phyloP scores from a whole-genome alignment of 805 yeast genomes.

The Yamadazyma phyllophila region DNA sequence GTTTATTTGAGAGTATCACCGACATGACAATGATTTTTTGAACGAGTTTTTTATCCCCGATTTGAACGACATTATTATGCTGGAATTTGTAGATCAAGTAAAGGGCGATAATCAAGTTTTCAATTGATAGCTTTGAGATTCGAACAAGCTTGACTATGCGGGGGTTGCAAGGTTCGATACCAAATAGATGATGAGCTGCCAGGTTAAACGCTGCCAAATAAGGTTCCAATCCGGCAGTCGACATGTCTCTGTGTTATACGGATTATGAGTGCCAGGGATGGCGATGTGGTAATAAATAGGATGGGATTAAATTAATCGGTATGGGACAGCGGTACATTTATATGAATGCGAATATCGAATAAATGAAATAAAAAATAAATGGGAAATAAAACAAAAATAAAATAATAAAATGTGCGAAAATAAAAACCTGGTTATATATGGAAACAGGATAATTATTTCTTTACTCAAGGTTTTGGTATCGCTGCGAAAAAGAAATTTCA shows the following conservation, averaged over 20 bases:
- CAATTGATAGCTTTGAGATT: constrained; percentile 12
- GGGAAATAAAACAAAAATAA: background rate
- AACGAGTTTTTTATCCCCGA: constrained; percentile 12
- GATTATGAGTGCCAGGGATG: no score
- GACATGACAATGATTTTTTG: constrained; percentile 24
- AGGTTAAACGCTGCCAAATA: constrained; percentile 2
- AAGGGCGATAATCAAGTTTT: constrained; percentile 12
- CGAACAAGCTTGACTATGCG: constrained; percentile 9
- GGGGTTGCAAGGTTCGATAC: background rate
- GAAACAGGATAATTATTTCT: background rate
- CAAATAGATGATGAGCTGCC: background rate
- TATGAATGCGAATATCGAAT: background rate
- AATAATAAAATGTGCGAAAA: background rate
- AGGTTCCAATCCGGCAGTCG: background rate
- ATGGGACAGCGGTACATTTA: background rate
- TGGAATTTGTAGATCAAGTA: constrained; percentile 11
- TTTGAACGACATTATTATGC: constrained; percentile 7
- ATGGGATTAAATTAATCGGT: no score
- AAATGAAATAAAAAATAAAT: background rate
- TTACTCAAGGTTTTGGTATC: background rate
- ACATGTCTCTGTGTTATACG: background rate
- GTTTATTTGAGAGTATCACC: constrained; percentile 37
- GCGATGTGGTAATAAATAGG: no score
- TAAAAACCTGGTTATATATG: background rate
- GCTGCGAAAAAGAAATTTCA: constrained; percentile 3